A percentile compares a stretch with the other conserved stretches of the same genome.
phyloP scores from a whole-genome alignment of 495 filamentous ascomycete species.

The Choiromyces venosus region DNA sequence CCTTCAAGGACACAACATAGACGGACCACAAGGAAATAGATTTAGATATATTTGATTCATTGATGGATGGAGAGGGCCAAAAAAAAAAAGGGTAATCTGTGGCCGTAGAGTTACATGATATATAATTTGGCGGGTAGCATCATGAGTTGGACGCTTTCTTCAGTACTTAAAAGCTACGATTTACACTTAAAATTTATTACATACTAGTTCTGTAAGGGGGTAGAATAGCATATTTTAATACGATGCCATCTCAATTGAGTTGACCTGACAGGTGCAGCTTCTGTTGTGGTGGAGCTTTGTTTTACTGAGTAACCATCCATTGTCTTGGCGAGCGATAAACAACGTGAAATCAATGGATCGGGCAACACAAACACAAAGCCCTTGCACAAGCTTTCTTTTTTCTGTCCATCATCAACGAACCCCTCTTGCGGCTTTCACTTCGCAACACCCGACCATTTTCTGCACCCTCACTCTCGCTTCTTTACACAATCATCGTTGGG shows the following conservation, averaged over 20 bases:
- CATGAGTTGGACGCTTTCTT: not conserved
- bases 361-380: not conserved
- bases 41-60: not conserved
- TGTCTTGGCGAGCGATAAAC: slow-evolving; percentile 1
- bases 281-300: not conserved
- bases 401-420: not conserved
- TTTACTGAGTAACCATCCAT: not conserved
- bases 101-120: not conserved
- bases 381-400: not conserved
- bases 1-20: slow-evolving; percentile 16
- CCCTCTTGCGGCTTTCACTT: slow-evolving; percentile 25
- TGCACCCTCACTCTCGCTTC: slow-evolving; percentile 20
- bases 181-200: not conserved
- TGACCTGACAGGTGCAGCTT: not conserved
- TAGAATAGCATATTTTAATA: not conserved
- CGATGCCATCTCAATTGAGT: not conserved
- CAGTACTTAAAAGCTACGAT: not conserved
- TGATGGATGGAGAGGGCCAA: not conserved
- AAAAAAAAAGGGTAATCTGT: slow-evolving; percentile 3
- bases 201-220: not conserved
- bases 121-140: not conserved
- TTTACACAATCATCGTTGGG: not conserved
- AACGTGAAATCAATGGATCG: not conserved
- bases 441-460: slow-evolving; percentile 27
- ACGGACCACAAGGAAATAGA: slow-evolving; percentile 6